Evolutionary conservation across 441 rosid genomes (phyloP).

Genomic region (Gossypium trilobum): DNA sequence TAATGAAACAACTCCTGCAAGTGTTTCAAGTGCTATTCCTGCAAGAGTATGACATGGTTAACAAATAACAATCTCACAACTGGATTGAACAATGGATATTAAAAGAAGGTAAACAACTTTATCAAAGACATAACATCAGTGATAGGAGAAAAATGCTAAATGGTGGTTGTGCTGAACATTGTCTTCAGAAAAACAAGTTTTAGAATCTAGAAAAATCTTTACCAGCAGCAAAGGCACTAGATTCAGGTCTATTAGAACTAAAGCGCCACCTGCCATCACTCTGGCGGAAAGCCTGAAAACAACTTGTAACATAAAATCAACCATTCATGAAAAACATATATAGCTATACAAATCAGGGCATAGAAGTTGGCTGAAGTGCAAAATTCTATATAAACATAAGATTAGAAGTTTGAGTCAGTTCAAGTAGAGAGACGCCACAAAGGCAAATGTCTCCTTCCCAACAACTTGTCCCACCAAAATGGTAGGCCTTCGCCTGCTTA

Average conservation of each 20-base stretch:
- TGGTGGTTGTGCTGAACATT: not conserved
- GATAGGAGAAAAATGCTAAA: not conserved
- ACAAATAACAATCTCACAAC: conserved; percentile 2
- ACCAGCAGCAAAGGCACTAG: conserved; percentile 93
- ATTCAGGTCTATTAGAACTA: conserved; percentile 65
- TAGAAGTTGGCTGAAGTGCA: not conserved
- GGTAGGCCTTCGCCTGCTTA: conserved; percentile 1
- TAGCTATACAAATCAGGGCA: not conserved
- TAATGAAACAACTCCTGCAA: conserved; percentile 73
- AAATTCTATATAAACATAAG: not conserved
- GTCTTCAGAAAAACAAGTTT: not conserved
- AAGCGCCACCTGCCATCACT: conserved; percentile 94
- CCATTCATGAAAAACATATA: conserved; percentile 5
- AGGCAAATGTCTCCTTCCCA: conserved; percentile 3
- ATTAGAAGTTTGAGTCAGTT: not conserved
- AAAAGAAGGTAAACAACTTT: not conserved
- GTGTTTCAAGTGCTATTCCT: conserved; percentile 86
- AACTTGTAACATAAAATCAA: conserved; percentile 22
- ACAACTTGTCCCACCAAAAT: conserved; percentile 2
- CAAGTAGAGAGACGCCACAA: not conserved
- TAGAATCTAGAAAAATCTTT: conserved; percentile 20
- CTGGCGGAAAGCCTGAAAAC: conserved; percentile 74
- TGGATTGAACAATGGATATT: not conserved
- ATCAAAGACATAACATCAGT: not conserved
- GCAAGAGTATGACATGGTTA: conserved; percentile 18